Conservation (phyloP, 2,329 filamentous ascomycete species). For the Calonectria henricotiae region DNA sequence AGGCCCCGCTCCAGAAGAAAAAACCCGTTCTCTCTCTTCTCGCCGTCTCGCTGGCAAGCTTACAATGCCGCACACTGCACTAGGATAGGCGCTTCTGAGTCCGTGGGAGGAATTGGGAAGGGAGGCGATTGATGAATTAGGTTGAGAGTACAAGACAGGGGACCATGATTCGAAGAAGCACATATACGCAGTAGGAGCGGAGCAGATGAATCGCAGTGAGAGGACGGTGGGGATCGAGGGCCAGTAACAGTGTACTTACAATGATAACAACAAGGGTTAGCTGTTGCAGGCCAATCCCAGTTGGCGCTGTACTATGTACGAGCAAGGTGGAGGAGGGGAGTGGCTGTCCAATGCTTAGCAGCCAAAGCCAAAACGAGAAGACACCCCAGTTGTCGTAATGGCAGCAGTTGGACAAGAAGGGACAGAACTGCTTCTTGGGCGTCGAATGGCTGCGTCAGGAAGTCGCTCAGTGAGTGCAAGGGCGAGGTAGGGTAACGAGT, state of each 20-base stretch:
- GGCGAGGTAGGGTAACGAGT: conserved; percentile 41
- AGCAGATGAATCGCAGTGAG: conserved; percentile 29
- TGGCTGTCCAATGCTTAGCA: conserved; percentile 39
- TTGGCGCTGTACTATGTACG: conserved; percentile 36
- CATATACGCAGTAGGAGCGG: conserved; percentile 42
- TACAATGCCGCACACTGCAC: conserved; percentile 44
- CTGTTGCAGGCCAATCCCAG: conserved; percentile 45
- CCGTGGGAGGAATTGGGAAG: conserved; percentile 42
- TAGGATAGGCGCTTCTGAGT: conserved; percentile 48
- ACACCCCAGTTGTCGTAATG: conserved; percentile 43
- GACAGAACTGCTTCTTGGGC: conserved; percentile 45
- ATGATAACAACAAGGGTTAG: conserved; percentile 44
- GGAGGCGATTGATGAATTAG: conserved; percentile 46
- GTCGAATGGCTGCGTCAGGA: conserved; percentile 36
- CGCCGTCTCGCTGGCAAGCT: conserved; percentile 45
- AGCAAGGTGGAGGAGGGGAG: conserved; percentile 41
- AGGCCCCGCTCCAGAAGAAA: conserved; percentile 46
- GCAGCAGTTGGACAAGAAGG: conserved; percentile 49
- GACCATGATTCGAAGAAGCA: conserved; percentile 46
- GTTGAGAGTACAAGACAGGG: conserved; percentile 46
- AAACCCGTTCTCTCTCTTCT: conserved; percentile 53
- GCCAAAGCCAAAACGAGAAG: conserved; percentile 37
- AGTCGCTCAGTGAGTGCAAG: conserved; percentile 33
- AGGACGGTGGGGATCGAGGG: conserved; percentile 50
- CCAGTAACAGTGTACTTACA: conserved; percentile 40